Percentiles rank a stretch among this genome's conserved stretches.
Conservation (phyloP, 2,329 filamentous ascomycete genomes). For the Aureobasidium namibiae region DNA sequence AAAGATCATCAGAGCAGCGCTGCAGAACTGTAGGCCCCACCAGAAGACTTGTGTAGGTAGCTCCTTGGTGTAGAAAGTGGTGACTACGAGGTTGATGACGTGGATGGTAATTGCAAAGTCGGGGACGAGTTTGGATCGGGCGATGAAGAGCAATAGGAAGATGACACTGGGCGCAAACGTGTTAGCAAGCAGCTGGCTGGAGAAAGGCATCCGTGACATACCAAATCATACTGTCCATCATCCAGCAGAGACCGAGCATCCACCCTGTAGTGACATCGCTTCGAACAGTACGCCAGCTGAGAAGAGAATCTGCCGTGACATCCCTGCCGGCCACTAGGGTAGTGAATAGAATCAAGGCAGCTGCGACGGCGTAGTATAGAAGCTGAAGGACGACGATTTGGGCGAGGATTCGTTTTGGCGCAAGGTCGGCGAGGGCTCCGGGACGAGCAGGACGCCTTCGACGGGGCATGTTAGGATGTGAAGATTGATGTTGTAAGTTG, state of each 20-base stretch:
- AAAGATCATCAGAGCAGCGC: conserved; percentile 55
- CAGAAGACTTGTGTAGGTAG: conserved; percentile 74
- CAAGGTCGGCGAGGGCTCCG: conserved; percentile 58
- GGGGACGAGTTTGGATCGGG: conserved; percentile 85
- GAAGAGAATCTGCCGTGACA: conserved; percentile 50
- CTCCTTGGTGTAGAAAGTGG: conserved; percentile 67
- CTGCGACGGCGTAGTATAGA: conserved; percentile 55
- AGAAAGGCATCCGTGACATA: conserved; percentile 31
- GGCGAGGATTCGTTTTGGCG: conserved; percentile 57
- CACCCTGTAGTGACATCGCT: conserved; percentile 63
- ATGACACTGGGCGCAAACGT: conserved; percentile 54
- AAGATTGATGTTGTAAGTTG: conserved; percentile 1
- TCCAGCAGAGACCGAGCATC: conserved; percentile 61
- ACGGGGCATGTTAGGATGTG: conserved; percentile 36
- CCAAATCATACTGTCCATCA: conserved; percentile 57
- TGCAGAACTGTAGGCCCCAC: conserved; percentile 65
- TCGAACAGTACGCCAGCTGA: conserved; percentile 56
- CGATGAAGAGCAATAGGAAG: conserved; percentile 73
- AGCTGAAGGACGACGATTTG: conserved; percentile 59
- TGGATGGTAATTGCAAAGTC: conserved; percentile 91
- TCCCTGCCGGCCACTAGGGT: conserved; percentile 56
- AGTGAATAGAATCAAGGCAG: conserved; percentile 58
- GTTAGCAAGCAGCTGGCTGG: not conserved
- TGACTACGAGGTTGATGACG: conserved; percentile 69
- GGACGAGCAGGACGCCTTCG: conserved; percentile 56